Conservation (phyloP, 495 filamentous ascomycete genomes). For the Xeromyces bisporus region DNA sequence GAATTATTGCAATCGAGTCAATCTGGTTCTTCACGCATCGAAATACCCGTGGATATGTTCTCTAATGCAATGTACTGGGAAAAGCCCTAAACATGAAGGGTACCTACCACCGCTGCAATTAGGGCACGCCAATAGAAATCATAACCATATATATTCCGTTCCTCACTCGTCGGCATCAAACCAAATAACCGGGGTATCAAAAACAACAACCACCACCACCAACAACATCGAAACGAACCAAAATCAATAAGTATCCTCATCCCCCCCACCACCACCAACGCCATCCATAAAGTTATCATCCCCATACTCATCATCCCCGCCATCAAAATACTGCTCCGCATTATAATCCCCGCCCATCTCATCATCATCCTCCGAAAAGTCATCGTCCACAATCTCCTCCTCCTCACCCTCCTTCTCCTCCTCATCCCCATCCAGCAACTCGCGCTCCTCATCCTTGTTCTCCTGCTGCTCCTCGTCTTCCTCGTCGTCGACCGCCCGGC, state of each 20-base stretch:
- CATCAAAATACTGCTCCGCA: slow-evolving; percentile 50
- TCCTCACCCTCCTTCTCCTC: slow-evolving; percentile 31
- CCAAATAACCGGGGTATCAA: slow-evolving; percentile 22
- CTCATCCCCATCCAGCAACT: slow-evolving; percentile 28
- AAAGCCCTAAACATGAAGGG: not conserved
- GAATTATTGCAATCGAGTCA: no score
- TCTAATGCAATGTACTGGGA: not conserved
- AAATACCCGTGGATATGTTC: no score
- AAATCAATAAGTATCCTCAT: slow-evolving; percentile 31
- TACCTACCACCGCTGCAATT: not conserved
- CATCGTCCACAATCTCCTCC: slow-evolving; percentile 38
- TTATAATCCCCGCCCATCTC: slow-evolving; percentile 45
- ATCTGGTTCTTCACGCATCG: no score
- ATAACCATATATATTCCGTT: not conserved
- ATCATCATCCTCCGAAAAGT: slow-evolving; percentile 39
- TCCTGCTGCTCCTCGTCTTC: slow-evolving; percentile 21
- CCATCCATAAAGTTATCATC: slow-evolving; percentile 33
- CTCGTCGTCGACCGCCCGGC: slow-evolving; percentile 13
- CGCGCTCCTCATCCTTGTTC: slow-evolving; percentile 19
- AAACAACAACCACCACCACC: slow-evolving; percentile 4
- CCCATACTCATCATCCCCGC: slow-evolving; percentile 40
- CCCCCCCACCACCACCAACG: slow-evolving; percentile 31
- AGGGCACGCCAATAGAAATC: not conserved
- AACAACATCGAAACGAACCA: no score
- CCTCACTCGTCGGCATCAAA: no score